phyloP scores from a whole-genome alignment of 1,139 yeast genomes.

The Nakaseomyces kungkrabaensis region DNA sequence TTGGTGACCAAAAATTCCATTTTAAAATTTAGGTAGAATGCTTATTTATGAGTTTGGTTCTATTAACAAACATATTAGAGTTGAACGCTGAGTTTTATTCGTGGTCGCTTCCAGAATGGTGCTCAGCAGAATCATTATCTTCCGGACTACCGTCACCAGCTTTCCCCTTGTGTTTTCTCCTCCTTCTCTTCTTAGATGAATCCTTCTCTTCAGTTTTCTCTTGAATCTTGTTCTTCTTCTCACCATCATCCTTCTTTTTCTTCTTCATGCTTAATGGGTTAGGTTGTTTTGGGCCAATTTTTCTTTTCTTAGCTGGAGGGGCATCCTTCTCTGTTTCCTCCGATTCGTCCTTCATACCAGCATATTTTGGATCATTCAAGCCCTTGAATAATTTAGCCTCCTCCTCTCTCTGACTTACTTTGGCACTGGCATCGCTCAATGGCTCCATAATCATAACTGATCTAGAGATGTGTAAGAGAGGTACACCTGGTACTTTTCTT shows the following conservation, averaged over 20 bases:
- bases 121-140: background rate
- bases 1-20: background rate
- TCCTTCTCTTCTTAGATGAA: conserved; percentile 13
- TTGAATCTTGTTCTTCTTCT: background rate
- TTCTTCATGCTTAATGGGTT: conserved; percentile 76
- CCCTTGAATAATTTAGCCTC: conserved; percentile 62
- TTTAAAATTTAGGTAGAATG: background rate
- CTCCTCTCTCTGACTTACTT: conserved; percentile 48
- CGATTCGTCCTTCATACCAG: conserved; percentile 14
- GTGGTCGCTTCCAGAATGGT: background rate
- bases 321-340: conserved; percentile 10
- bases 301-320: conserved; percentile 33
- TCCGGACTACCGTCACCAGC: background rate
- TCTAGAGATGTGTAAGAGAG: conserved; percentile 75
- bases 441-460: conserved; percentile 97
- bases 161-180: conserved; percentile 16
- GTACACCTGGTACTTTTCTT: conserved; percentile 79
- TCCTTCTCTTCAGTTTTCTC: background rate
- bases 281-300: conserved; percentile 68
- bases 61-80: too few species aligned
- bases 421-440: conserved; percentile 59
- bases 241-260: conserved; percentile 26
- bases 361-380: conserved; percentile 41
- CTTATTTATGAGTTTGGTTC: too few species aligned
- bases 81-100: too few species aligned